These are phyloP conservation scores for Aureobasidium subglaciale DNA, from an alignment of 2,329 filamentous ascomycete genomes.

Conservation along the genomic window DNA sequence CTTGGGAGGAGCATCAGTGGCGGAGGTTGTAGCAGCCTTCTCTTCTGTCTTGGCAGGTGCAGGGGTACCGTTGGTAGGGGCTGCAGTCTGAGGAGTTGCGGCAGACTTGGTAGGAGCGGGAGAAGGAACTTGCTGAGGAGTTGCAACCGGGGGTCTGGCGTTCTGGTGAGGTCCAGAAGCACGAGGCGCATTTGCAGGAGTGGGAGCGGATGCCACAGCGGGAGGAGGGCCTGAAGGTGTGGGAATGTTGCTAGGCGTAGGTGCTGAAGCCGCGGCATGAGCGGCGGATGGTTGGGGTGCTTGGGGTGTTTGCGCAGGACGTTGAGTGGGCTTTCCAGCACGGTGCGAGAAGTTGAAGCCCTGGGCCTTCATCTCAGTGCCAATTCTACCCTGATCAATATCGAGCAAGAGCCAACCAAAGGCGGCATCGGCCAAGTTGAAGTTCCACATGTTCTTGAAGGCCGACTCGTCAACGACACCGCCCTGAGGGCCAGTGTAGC, in stretches of 20 bases:
- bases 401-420: slow-evolving; percentile 95
- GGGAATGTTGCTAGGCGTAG: slow-evolving; percentile 32
- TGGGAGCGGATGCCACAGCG: slow-evolving; percentile 19
- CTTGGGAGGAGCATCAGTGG: slow-evolving; percentile 26
- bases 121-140: slow-evolving; percentile 10
- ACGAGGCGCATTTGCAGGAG: slow-evolving; percentile 34
- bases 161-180: slow-evolving; percentile 14
- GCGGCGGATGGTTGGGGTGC: slow-evolving; percentile 32
- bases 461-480: slow-evolving; percentile 96
- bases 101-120: slow-evolving; percentile 19
- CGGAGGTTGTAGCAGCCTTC: slow-evolving; percentile 44
- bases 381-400: slow-evolving; percentile 90
- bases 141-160: slow-evolving; percentile 5
- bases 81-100: slow-evolving; percentile 12
- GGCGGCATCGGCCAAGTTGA: slow-evolving; percentile 93
- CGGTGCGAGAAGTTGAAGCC: slow-evolving; percentile 99
- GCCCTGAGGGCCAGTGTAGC: slow-evolving; percentile 63
- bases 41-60: slow-evolving; percentile 18
- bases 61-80: slow-evolving; percentile 12
- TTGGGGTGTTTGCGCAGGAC: slow-evolving; percentile 29
- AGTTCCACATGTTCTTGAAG: slow-evolving; percentile 99
- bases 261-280: slow-evolving; percentile 30
- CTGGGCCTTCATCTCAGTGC: slow-evolving; percentile 96
- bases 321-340: slow-evolving; percentile 59
- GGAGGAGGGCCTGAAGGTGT: slow-evolving; percentile 27